phyloP scores from a whole-genome alignment of 1,139 yeast genomes.

The Suhomyces maxii region DNA sequence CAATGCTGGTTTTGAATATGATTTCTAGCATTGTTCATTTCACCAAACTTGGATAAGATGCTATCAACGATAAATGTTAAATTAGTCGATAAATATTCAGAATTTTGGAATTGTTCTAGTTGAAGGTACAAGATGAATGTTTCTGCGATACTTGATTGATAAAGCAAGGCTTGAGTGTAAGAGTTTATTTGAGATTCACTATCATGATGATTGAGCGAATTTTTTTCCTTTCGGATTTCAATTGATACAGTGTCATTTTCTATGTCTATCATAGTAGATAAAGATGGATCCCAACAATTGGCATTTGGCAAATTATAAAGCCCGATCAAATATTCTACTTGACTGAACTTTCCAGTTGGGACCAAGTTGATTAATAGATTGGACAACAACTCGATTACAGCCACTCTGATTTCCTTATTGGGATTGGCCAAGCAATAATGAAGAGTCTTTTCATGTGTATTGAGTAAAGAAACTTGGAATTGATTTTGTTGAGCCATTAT shows the following conservation, averaged over 20 bases:
- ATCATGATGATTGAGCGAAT: conserved; percentile 26
- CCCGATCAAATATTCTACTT: conserved; percentile 36
- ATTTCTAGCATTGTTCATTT: conserved; percentile 17
- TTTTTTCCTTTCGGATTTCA: conserved; percentile 24
- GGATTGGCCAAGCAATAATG: conserved; percentile 33
- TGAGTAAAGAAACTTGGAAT: conserved; percentile 33
- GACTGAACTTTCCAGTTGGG: conserved; percentile 40
- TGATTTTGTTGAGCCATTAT: conserved; percentile 44
- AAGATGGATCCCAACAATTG: conserved; percentile 25
- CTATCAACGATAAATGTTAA: conserved; percentile 31
- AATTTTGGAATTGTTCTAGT: conserved; percentile 44
- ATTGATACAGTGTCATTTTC: conserved; percentile 18
- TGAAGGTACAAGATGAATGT: conserved; percentile 40
- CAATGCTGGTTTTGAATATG: conserved; percentile 40
- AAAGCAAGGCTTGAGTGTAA: conserved; percentile 22
- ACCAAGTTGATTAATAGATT: conserved; percentile 38
- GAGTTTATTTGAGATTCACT: conserved; percentile 26
- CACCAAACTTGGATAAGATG: conserved; percentile 34
- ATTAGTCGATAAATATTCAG: conserved; percentile 36
- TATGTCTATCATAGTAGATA: conserved; percentile 18
- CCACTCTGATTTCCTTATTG: conserved; percentile 38
- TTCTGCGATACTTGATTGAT: conserved; percentile 37
- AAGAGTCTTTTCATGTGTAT: conserved; percentile 33
- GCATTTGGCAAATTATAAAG: conserved; percentile 30
- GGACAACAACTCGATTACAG: conserved; percentile 40